These are phyloP conservation scores for Polytrichum formosum DNA, from an alignment of 225 moss, liverwort and hornwort species.

Conservation along the genomic window DNA sequence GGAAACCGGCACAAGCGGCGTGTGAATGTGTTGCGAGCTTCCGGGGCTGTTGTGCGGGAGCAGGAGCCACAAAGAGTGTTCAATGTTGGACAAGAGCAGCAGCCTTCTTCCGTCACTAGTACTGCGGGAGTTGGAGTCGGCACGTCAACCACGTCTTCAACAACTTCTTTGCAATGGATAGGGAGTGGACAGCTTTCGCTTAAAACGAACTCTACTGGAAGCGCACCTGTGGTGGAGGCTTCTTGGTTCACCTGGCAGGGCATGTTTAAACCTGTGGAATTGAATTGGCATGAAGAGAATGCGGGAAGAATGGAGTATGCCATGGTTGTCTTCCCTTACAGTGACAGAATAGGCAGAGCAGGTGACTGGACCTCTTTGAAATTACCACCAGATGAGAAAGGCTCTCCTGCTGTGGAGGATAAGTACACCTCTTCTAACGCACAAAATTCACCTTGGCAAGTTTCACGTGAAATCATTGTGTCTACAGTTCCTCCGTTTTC, in stretches of 20 bases:
- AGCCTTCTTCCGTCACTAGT: conserved; percentile 8
- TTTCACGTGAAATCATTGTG: conserved; percentile 54
- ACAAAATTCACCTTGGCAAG: conserved; percentile 23
- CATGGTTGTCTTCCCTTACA: conserved; percentile 91
- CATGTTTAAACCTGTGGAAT: conserved; percentile 54
- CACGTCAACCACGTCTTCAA: conserved; percentile 35
- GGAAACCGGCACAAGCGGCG: conserved; percentile 84
- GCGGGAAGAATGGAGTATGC: conserved; percentile 74
- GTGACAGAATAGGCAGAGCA: conserved; percentile 92
- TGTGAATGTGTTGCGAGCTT: conserved; percentile 37
- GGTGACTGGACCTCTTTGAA: conserved; percentile 73
- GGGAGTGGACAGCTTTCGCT: conserved; percentile 89
- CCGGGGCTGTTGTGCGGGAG: conserved; percentile 24
- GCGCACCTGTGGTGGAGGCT: conserved; percentile 58
- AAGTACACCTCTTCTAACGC: conserved; percentile 18
- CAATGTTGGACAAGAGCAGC: conserved; percentile 8
- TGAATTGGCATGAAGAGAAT: conserved; percentile 47
- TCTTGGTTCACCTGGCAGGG: conserved; percentile 96
- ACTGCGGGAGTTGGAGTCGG: conserved; percentile 25
- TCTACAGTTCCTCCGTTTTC: conserved; percentile 30
- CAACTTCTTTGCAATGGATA: conserved; percentile 82
- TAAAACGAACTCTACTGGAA: conserved; percentile 46
- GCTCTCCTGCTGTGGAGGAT: conserved; percentile 22
- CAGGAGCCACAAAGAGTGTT: conserved; percentile 15
- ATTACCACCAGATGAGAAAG: conserved; percentile 41